These are phyloP conservation scores for Apophysomyces sp. DNA, from an alignment of 371 early-diverging fungal species.

Conservation along the genomic window DNA sequence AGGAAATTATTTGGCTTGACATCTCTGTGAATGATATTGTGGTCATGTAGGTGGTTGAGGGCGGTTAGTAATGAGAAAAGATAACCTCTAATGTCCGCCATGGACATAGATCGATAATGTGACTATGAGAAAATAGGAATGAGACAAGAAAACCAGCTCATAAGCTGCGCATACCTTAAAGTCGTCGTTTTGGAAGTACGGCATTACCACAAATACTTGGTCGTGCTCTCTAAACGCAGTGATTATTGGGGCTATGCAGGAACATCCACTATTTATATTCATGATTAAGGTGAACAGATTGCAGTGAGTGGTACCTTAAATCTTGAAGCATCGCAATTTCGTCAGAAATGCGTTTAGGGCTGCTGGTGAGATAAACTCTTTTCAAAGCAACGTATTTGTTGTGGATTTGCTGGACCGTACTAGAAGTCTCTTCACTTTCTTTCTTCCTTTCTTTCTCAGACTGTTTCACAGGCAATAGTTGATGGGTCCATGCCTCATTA, in stretches of 20 bases:
- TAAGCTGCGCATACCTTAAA: constrained; percentile 66
- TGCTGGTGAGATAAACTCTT: constrained; percentile 85
- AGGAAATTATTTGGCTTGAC: constrained; percentile 98
- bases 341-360: constrained; percentile 82
- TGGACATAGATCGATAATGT: constrained; percentile 54
- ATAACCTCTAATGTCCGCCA: constrained; percentile 83
- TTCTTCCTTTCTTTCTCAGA: constrained; percentile 10
- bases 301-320: no score
- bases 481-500: constrained; percentile 62
- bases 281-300: constrained; percentile 3
- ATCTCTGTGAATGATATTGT: constrained; percentile 88
- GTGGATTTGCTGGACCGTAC: constrained; percentile 4
- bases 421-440: constrained; percentile 4
- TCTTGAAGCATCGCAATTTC: constrained; percentile 84
- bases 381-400: constrained; percentile 83
- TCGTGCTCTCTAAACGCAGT: constrained; percentile 82
- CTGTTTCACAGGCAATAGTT: constrained; percentile 3
- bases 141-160: not conserved
- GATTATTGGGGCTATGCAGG: constrained; percentile 76
- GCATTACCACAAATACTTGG: constrained; percentile 86
- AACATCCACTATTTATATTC: constrained; percentile 19
- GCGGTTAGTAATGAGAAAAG: constrained; percentile 78
- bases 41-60: constrained; percentile 70
- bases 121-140: constrained; percentile 32
- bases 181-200: constrained; percentile 86